Evolutionary conservation across 768 basidiomycete species (phyloP), one percentile per base, ranked within the genome.

Genomic region (Kockovaella imperatae): DNA sequence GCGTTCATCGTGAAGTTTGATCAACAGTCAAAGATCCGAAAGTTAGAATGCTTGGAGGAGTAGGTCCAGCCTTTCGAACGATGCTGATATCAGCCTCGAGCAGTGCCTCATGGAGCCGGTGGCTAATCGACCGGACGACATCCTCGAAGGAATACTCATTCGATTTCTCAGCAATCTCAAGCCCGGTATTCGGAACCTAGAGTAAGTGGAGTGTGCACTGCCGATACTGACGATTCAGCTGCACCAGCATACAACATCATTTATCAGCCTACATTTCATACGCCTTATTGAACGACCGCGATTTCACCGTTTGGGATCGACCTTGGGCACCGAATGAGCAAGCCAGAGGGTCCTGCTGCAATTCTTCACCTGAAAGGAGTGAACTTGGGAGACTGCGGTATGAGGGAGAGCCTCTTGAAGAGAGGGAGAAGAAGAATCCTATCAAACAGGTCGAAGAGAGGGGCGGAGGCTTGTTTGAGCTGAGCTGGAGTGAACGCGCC

Each of bases 261-360:
- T 30, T 63, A 24, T 57, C 56, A 5, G 55, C 54, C 28, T 57
- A 67, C 39, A 59, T 63, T 36, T 36, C 32, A 26, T 58, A 63
- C n/a, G 31, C 39, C 34, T 44, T 67, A 11, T 36, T 49, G 18
- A 50, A 54, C 26, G 49, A 58, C 3, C 43, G 52, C 21, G 64
- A 67, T 23, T 67, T 62, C 36, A 67, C 64, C n/a, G 62, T 63
- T 3, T 67, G 64, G 64, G 64, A 67, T 36, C 44, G 56, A 20
- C 56, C 54, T 6, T 67, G 61, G 64, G 54, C 61, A 3, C 55
- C 54, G 14, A 59, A 63, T 39, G 64, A 67, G 47, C 54, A 63
- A 41, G 59, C 55, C 17, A 44, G 62, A 38, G 56, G 43, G 26
- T 40, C 38, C n/a, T 67, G 64, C 46, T 67, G 64, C 38, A 52